These are phyloP conservation scores for Fusarium neocosmosporiellum DNA, from an alignment of 2,329 filamentous ascomycete genomes.

Conservation along the genomic window DNA sequence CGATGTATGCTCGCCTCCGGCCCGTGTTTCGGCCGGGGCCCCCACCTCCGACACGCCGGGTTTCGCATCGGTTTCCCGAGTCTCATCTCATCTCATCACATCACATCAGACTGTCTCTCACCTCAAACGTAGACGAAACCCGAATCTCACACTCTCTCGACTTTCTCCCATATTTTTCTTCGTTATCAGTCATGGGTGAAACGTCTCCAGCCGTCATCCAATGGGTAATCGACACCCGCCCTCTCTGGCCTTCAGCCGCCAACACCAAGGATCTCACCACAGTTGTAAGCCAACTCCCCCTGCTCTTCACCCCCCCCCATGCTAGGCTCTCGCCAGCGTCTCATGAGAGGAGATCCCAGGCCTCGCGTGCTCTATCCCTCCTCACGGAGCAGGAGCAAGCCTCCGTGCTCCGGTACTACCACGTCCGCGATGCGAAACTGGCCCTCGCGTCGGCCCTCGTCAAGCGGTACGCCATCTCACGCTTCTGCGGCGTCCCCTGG, in stretches of 20 bases:
- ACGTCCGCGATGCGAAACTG: constrained; percentile 79
- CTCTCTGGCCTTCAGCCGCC: constrained; percentile 64
- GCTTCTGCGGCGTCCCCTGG: constrained; percentile 71
- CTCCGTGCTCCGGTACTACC: constrained; percentile 70
- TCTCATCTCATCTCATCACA: constrained; percentile 16
- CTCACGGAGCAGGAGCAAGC: constrained; percentile 66
- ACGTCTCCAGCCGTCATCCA: constrained; percentile 59
- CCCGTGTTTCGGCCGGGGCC: constrained; percentile 30
- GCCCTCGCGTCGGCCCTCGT: constrained; percentile 77
- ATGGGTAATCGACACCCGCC: constrained; percentile 71
- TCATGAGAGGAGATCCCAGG: constrained; percentile 50
- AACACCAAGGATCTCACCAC: constrained; percentile 61
- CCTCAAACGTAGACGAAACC: constrained; percentile 20
- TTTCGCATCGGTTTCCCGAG: constrained; percentile 33
- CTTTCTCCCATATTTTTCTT: neutral
- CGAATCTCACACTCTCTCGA: constrained; percentile 24
- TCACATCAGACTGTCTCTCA: constrained; percentile 22
- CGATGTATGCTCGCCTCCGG: constrained; percentile 8
- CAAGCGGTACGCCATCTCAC: constrained; percentile 76
- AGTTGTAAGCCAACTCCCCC: constrained; percentile 51
- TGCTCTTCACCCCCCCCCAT: neutral
- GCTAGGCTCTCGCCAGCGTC: neutral
- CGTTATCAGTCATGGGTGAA: constrained; percentile 20
- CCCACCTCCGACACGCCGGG: constrained; percentile 33
- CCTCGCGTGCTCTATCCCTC: constrained; percentile 64